Conservation (phyloP, 208 protist species). For the Leishmania braziliensis region DNA sequence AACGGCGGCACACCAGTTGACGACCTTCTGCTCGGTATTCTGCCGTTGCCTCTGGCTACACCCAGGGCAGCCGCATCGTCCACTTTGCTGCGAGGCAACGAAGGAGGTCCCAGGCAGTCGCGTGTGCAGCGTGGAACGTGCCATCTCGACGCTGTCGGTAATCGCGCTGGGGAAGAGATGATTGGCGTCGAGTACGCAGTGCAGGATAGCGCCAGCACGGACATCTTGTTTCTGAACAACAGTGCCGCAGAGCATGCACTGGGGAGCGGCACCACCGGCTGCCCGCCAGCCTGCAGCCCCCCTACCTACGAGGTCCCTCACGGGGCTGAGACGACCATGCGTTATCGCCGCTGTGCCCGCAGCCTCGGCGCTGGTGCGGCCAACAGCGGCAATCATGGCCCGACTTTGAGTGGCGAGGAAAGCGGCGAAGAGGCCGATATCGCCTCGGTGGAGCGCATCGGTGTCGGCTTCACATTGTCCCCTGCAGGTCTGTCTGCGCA, state of each 20-base stretch:
- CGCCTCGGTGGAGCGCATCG: conserved; percentile 5
- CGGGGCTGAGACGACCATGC: conserved; percentile 4
- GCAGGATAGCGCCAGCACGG: not conserved
- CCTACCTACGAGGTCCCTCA: not conserved
- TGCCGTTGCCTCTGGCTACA: conserved; percentile 28
- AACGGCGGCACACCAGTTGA: conserved; percentile 28
- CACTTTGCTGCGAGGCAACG: not conserved
- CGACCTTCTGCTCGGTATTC: conserved; percentile 63
- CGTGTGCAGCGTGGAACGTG: conserved; percentile 10
- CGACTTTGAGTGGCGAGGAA: conserved; percentile 15
- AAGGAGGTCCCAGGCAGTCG: not conserved
- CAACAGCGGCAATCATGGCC: not conserved
- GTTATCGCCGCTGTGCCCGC: conserved; percentile 23
- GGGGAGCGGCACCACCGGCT: not conserved
- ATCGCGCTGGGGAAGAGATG: conserved; percentile 12
- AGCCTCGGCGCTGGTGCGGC: conserved; percentile 11
- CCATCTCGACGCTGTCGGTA: conserved; percentile 11
- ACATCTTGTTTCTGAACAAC: not conserved
- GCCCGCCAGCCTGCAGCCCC: conserved; percentile 7
- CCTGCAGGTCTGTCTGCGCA: not conserved
- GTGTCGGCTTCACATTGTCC: not conserved
- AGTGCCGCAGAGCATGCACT: not conserved
- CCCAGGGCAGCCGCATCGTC: not conserved
- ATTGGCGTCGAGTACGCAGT: conserved; percentile 10
- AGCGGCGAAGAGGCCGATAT: conserved; percentile 20